These are phyloP conservation scores for Pueraria montana DNA, from an alignment of 306 rosid genomes.

Conservation along the genomic window DNA sequence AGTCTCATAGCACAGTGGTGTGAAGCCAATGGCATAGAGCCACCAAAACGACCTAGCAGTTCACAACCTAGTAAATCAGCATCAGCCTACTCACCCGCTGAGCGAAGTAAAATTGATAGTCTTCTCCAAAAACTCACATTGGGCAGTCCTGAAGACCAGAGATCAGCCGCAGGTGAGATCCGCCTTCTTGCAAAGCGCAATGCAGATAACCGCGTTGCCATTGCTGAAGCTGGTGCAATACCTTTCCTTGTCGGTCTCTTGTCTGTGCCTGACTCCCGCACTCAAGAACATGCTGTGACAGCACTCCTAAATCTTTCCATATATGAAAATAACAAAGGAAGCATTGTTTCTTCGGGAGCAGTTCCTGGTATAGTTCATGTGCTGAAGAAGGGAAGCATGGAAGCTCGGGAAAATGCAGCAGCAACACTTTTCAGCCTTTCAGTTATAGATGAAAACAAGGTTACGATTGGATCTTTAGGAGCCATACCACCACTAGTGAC, in stretches of 20 bases:
- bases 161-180: slow-evolving; percentile 93
- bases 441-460: slow-evolving; percentile 91
- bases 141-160: slow-evolving; percentile 79
- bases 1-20: slow-evolving; percentile 99
- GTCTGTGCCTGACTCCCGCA: slow-evolving; percentile 82
- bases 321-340: slow-evolving; percentile 90
- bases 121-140: slow-evolving; percentile 79
- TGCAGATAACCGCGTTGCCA: slow-evolving; percentile 96
- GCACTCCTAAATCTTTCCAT: slow-evolving; percentile 98
- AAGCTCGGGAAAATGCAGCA: slow-evolving; percentile 98
- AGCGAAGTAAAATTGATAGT: slow-evolving; percentile 73
- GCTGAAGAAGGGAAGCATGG: slow-evolving; percentile 97
- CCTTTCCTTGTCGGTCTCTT: slow-evolving; percentile 89
- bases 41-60: slow-evolving; percentile 85
- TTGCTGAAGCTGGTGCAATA: slow-evolving; percentile 98
- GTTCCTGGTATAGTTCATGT: slow-evolving; percentile 96
- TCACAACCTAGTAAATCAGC: slow-evolving; percentile 68
- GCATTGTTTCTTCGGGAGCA: slow-evolving; percentile 83
- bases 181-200: slow-evolving; percentile 98
- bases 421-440: slow-evolving; percentile 99
- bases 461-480: slow-evolving; percentile 85
- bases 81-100: slow-evolving; percentile 84
- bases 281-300: slow-evolving; percentile 98
- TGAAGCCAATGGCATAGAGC: slow-evolving; percentile 95
- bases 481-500: slow-evolving; percentile 94